Conservation (phyloP, 257 asterid genomes). For the Perilla frutescens region DNA sequence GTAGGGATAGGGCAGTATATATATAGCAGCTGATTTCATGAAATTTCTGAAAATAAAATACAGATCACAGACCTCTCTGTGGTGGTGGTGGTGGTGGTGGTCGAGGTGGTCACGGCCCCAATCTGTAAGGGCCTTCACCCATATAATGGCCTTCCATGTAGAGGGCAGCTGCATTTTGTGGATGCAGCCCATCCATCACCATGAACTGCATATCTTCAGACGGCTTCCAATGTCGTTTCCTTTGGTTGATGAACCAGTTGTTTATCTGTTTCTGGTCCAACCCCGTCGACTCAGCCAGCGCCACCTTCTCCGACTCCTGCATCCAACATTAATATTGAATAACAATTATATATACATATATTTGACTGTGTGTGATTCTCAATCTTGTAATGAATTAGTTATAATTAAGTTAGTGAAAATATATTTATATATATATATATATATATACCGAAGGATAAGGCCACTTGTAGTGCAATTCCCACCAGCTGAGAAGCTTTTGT, state of each 20-base stretch:
- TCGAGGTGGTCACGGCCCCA: constrained; percentile 55
- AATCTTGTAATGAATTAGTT: too few species aligned
- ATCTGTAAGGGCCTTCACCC: constrained; percentile 84
- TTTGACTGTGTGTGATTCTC: too few species aligned
- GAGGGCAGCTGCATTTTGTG: constrained; percentile 72
- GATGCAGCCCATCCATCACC: constrained; percentile 93
- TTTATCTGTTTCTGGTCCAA: constrained; percentile 95
- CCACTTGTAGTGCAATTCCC: constrained; percentile 98
- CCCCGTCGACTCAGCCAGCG: constrained; percentile 93
- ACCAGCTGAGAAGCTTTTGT: constrained; percentile 91
- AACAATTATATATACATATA: too few species aligned
- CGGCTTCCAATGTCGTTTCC: constrained; percentile 98
- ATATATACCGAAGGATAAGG: constrained; percentile 87
- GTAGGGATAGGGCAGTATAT: too few species aligned
- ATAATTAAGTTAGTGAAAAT: neutral
- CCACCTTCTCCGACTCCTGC: constrained; percentile 96
- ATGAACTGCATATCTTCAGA: constrained; percentile 97
- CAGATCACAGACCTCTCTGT: too few species aligned
- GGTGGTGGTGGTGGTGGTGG: too few species aligned
- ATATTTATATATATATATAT: too few species aligned
- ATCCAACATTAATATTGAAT: neutral
- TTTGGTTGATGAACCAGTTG: constrained; percentile 96
- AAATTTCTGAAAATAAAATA: too few species aligned
- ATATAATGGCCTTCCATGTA: constrained; percentile 92
- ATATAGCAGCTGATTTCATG: too few species aligned